Evolutionary conservation across 2,329 filamentous ascomycete genomes (phyloP).

Genomic region (Thermothelomyces thermophilus): DNA sequence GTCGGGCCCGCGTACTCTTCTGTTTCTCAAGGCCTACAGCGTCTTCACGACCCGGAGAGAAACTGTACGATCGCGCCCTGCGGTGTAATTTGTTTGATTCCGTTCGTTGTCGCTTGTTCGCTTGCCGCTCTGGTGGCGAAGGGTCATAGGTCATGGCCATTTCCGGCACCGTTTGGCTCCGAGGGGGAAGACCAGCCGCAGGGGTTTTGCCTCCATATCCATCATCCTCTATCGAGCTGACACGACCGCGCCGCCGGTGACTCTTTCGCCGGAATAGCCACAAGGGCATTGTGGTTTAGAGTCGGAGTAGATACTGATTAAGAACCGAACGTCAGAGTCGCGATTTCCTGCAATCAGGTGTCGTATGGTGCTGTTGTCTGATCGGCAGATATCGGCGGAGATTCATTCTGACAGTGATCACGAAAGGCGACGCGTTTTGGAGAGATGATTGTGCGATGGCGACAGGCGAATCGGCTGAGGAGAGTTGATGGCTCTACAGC

Average conservation of each 20-base stretch:
- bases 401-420: constrained; percentile 21
- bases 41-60: constrained; percentile 54
- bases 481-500: constrained; percentile 13
- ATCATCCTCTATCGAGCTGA: constrained; percentile 49
- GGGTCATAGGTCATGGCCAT: constrained; percentile 14
- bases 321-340: too few relatives aligned
- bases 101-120: constrained; percentile 37
- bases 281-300: constrained; percentile 54
- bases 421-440: constrained; percentile 12
- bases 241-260: constrained; percentile 53
- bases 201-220: constrained; percentile 26
- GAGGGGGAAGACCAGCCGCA: constrained; percentile 28
- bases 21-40: constrained; percentile 38
- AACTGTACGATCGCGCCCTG: constrained; percentile 50
- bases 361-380: constrained; percentile 2
- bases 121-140: constrained; percentile 21
- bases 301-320: neutral
- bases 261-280: constrained; percentile 77
- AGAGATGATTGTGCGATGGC: constrained; percentile 14
- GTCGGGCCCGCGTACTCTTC: constrained; percentile 22
- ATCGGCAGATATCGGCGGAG: constrained; percentile 12
- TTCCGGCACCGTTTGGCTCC: constrained; percentile 31
- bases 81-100: constrained; percentile 45
- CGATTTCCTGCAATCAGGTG: neutral
- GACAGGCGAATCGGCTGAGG: constrained; percentile 11